Evolutionary conservation across 1,284 basidiomycete species (phyloP).

Genomic region (Kwoniella shivajii): DNA sequence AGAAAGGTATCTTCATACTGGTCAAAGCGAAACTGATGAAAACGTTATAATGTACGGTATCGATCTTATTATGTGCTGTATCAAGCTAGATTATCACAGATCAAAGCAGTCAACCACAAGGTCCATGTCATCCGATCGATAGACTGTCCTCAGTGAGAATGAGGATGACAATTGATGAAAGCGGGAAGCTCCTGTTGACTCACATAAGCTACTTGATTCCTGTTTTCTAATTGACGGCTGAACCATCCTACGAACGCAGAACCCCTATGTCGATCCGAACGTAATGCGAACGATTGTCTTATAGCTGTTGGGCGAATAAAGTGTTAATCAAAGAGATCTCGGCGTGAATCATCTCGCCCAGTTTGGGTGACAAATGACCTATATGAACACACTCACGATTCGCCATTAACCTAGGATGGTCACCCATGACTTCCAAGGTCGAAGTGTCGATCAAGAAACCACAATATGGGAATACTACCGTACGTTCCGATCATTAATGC

Average conservation of each 20-base stretch:
- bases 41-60: constrained; percentile 73
- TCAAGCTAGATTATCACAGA: too few species aligned
- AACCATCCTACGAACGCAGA: constrained; percentile 48
- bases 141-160: too few species aligned
- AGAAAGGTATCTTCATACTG: constrained; percentile 85
- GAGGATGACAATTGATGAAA: too few species aligned
- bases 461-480: constrained; percentile 84
- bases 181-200: constrained; percentile 20
- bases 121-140: too few species aligned
- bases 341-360: too few species aligned
- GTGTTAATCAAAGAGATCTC: too few species aligned
- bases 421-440: constrained; percentile 72
- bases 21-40: constrained; percentile 83
- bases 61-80: constrained; percentile 65
- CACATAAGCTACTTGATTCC: constrained; percentile 52
- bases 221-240: constrained; percentile 52
- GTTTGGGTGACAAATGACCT: too few species aligned
- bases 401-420: constrained; percentile 68
- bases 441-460: constrained; percentile 75
- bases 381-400: constrained; percentile 59
- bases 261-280: constrained; percentile 37
- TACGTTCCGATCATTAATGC: too few species aligned
- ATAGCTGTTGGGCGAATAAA: constrained; percentile 37
- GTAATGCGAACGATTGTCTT: constrained; percentile 49
- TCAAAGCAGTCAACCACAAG: background rate